Evolutionary conservation across 2,329 filamentous ascomycete species (phyloP), one percentile per base, ranked within the genome.

Genomic region (Ramularia endophylla): DNA sequence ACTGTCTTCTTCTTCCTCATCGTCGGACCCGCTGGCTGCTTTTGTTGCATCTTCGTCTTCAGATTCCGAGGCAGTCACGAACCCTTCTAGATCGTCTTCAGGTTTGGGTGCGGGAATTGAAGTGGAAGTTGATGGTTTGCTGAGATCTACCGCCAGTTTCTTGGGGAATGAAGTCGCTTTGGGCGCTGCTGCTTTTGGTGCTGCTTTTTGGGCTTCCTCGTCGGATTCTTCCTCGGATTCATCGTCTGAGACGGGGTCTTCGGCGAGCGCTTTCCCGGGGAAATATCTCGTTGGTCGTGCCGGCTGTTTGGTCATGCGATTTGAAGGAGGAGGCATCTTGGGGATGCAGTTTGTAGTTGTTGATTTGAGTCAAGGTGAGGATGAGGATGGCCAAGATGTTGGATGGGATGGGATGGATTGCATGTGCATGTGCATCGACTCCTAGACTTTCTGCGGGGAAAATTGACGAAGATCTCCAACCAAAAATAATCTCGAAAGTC

Each of bases 291-390:
- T 78, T 17, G 87, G 85, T 62, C 81, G 81, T 44, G 83, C 68
- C 3, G 87, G 88, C 60, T 95, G 95, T 48, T 89, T 88, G 49
- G 90, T 97, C 86, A 97, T 95, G 58, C 86, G 85, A 50, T 51
- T 55, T n/a, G 57, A 53, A 63, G 86, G 88, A 9, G 82, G 79
- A 47, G 85, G 81, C 75, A 78, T 75, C 32, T 38, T 61, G 52
- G 44, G 38, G 34, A 35, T 34, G 20, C 40, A 15, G 40, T 28
- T n/a, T n/a, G n/a, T n/a, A n/a, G 32, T 31, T 16, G 19, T 41
- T 32, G 32, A 34, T 8, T 17, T 8, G 32, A 34, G 12, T 7
- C 12, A 12, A 34, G 32, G 6, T 25, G 22, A 11, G 11, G 22
- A 25, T 25, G 6, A n/a, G n/a, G 22, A 11, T 25, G 6, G 22